Evolutionary conservation across 176 grass and related monocot genomes (phyloP).

Genomic region (Panicum miliaceum): DNA sequence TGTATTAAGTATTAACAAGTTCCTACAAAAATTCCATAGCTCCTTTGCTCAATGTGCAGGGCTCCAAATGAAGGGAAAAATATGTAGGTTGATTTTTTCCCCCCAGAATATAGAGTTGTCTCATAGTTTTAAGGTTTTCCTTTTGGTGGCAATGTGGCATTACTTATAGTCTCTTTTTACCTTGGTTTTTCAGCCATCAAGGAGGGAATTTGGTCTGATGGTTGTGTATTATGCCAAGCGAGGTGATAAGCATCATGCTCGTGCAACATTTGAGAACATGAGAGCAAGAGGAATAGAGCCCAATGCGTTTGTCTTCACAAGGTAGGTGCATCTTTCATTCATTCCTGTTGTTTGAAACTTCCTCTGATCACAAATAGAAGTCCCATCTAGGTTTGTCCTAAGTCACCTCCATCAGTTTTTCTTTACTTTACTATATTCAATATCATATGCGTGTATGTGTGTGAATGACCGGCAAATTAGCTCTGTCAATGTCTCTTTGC

Average conservation of each 20-base stretch:
- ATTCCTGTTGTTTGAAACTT: slow-evolving; percentile 18
- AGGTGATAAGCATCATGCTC: slow-evolving; percentile 98
- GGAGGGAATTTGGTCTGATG: slow-evolving; percentile 87
- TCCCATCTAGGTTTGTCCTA: neutral
- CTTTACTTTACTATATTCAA: neutral
- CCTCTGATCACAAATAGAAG: neutral
- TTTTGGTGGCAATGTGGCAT: neutral
- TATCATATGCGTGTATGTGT: neutral
- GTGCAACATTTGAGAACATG: slow-evolving; percentile 97
- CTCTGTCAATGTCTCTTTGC: slow-evolving; percentile 19
- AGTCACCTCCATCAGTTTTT: neutral
- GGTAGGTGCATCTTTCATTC: slow-evolving; percentile 37
- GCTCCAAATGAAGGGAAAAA: neutral
- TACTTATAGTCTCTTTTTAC: slow-evolving; percentile 19
- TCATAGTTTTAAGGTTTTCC: neutral
- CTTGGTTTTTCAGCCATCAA: slow-evolving; percentile 72
- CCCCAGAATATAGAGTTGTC: neutral
- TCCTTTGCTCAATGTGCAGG: neutral
- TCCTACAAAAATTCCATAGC: neutral
- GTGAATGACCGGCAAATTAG: neutral
- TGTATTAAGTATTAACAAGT: neutral
- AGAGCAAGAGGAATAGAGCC: slow-evolving; percentile 97
- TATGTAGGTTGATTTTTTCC: neutral
- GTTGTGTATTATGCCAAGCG: slow-evolving; percentile 96
- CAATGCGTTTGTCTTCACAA: slow-evolving; percentile 88